These are phyloP conservation scores for Sphaceloma murrayae DNA, from an alignment of 2,329 filamentous ascomycete genomes.

Conservation along the genomic window DNA sequence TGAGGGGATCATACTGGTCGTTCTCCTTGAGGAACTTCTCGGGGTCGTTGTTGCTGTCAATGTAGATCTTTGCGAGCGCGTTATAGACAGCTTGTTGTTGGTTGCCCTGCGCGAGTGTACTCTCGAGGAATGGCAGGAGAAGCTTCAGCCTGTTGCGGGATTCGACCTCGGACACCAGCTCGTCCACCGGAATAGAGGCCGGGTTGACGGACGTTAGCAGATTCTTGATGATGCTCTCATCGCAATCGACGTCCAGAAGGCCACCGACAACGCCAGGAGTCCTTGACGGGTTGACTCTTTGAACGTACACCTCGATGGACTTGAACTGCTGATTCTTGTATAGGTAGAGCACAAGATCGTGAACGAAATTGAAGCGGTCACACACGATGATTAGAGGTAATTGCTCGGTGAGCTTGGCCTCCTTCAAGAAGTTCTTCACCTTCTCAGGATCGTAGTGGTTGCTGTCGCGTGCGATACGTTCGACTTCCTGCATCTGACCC, in stretches of 20 bases:
- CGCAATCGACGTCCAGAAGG: constrained; percentile 90
- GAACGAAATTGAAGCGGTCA: constrained; percentile 98
- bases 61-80: constrained; percentile 97
- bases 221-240: constrained; percentile 91
- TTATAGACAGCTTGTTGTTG: constrained; percentile 96
- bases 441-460: constrained; percentile 84
- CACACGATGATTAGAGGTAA: constrained; percentile 96
- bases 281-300: constrained; percentile 84
- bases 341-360: constrained; percentile 89
- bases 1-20: constrained; percentile 85
- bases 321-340: constrained; percentile 99
- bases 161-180: constrained; percentile 91
- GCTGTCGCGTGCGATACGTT: constrained; percentile 93
- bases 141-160: constrained; percentile 91
- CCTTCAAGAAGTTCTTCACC: constrained; percentile 98
- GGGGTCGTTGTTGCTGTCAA: constrained; percentile 95
- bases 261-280: constrained; percentile 91
- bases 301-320: constrained; percentile 96
- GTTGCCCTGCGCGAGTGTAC: constrained; percentile 78
- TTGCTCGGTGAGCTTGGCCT: constrained; percentile 84
- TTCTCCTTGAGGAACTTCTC: constrained; percentile 98
- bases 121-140: constrained; percentile 88
- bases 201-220: constrained; percentile 78
- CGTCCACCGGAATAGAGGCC: constrained; percentile 79
- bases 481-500: constrained; percentile 88